Conservation (phyloP, 129 eudicot genomes). For the Flaveria bidentis region DNA sequence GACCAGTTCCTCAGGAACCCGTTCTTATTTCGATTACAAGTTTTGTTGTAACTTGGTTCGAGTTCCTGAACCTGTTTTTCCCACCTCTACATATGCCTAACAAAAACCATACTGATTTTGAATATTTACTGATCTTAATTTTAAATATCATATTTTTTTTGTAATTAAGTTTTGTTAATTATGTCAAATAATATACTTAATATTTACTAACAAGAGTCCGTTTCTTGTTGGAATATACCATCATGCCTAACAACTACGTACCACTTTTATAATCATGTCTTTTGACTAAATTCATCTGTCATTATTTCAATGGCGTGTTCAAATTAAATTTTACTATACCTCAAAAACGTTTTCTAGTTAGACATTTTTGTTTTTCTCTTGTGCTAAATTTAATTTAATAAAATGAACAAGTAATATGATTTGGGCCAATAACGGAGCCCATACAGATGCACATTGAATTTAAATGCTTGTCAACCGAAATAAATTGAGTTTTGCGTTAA, state of each 20-base stretch:
- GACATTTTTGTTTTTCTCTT: neutral
- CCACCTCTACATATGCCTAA: too few species aligned
- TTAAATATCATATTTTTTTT: neutral
- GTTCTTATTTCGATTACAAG: too few species aligned
- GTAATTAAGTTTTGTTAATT: neutral
- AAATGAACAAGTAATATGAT: neutral
- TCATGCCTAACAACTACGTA: constrained; percentile 35
- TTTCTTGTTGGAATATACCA: constrained; percentile 38
- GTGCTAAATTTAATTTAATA: neutral
- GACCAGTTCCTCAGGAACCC: too few species aligned
- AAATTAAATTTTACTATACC: neutral
- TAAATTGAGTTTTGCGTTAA: too few species aligned
- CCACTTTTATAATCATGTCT: constrained; percentile 23
- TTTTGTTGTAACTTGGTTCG: too few species aligned
- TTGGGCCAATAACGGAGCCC: neutral
- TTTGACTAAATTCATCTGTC: constrained; percentile 33
- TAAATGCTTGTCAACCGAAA: too few species aligned
- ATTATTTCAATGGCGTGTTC: constrained; percentile 29
- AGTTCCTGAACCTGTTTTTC: too few species aligned
- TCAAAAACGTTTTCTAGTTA: constrained; percentile 11
- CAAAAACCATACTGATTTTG: too few species aligned
- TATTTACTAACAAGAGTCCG: constrained; percentile 26
- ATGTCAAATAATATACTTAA: neutral
- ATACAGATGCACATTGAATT: too few species aligned
- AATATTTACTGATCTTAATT: too few species aligned